These are phyloP conservation scores for Neofusicoccum laricinum DNA, from an alignment of 2,329 filamentous ascomycete species.

Conservation along the genomic window DNA sequence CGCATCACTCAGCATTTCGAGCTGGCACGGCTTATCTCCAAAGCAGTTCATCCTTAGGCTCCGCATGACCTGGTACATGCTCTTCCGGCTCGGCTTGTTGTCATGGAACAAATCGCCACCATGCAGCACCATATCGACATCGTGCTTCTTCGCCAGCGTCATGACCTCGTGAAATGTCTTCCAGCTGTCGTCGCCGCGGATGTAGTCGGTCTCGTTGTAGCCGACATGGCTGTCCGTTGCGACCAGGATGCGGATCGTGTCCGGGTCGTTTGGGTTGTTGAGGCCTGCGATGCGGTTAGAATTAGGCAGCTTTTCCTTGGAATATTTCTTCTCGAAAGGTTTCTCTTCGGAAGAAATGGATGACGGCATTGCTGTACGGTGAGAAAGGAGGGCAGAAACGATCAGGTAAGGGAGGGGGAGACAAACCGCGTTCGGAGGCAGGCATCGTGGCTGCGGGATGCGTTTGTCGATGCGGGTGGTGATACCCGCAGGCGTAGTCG, in stretches of 20 bases:
- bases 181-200: conserved; percentile 97
- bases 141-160: conserved; percentile 77
- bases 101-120: conserved; percentile 96
- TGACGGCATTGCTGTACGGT: too few species aligned
- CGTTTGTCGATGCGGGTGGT: not conserved
- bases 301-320: not conserved
- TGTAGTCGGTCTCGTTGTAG: conserved; percentile 87
- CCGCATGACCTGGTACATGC: conserved; percentile 96
- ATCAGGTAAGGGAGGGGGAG: not conserved
- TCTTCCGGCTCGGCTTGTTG: conserved; percentile 93
- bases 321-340: too few species aligned
- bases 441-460: conserved; percentile 22
- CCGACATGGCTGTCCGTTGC: conserved; percentile 98
- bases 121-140: conserved; percentile 97
- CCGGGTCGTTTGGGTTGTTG: conserved; percentile 48
- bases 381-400: not conserved
- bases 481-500: not conserved
- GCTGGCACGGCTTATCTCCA: conserved; percentile 90
- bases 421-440: conserved; percentile 16
- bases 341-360: not conserved
- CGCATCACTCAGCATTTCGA: conserved; percentile 92
- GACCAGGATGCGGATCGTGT: conserved; percentile 91
- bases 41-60: conserved; percentile 90
- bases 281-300: conserved; percentile 9
- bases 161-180: conserved; percentile 93